These are phyloP conservation scores for Cucumis hystrix DNA, from an alignment of 306 rosid genomes.

Conservation along the genomic window DNA sequence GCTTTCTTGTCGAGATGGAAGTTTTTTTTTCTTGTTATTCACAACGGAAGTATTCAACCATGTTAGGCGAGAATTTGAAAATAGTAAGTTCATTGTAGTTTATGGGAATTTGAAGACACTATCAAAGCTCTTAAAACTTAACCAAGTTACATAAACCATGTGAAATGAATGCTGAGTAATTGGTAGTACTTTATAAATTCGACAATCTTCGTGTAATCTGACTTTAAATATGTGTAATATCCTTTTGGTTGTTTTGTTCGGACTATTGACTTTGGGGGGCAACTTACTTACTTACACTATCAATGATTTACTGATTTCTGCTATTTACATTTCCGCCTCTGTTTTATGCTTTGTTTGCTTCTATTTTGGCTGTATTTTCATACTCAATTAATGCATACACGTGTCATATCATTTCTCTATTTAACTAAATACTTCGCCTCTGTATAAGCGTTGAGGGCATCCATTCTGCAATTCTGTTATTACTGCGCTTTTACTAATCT, in stretches of 20 bases:
- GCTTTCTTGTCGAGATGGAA: neutral
- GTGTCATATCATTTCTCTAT: too few relatives aligned
- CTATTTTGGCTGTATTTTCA: too few relatives aligned
- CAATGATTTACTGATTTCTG: too few relatives aligned
- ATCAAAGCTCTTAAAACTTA: neutral
- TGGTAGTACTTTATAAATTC: neutral
- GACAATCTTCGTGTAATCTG: neutral
- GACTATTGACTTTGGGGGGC: neutral
- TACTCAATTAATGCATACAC: too few relatives aligned
- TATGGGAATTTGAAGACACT: neutral
- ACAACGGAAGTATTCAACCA: neutral
- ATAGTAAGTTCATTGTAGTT: neutral
- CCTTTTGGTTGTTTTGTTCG: neutral
- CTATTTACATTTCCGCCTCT: too few relatives aligned
- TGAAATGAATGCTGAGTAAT: neutral
- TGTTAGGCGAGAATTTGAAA: neutral
- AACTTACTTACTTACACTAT: neutral
- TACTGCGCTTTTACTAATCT: neutral
- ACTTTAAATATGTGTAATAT: neutral
- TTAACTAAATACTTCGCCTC: too few relatives aligned
- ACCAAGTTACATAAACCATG: neutral
- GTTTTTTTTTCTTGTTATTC: neutral
- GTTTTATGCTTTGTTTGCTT: too few relatives aligned
- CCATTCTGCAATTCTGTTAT: too few relatives aligned
- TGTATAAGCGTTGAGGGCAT: too few relatives aligned